phyloP scores from a whole-genome alignment of 1,284 basidiomycete genomes.

The Ganoderma meredithae region DNA sequence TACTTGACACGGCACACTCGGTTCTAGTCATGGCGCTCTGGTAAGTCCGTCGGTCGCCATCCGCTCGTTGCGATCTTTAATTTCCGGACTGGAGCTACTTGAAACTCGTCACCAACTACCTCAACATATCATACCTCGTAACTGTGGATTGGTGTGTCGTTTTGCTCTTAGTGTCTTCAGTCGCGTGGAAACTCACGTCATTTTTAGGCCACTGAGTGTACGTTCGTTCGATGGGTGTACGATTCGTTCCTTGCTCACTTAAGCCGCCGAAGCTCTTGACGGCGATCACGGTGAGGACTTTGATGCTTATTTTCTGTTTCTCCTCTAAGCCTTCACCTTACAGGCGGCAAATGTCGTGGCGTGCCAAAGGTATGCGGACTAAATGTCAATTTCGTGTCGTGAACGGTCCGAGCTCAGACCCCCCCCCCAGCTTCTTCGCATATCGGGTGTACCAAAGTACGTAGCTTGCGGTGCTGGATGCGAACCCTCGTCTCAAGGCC shows the following conservation, averaged over 20 bases:
- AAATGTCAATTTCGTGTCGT: not conserved
- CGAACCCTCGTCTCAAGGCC: too few relatives aligned
- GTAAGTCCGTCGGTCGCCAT: not conserved
- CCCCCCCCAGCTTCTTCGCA: not conserved
- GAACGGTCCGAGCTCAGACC: not conserved
- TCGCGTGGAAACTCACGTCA: not conserved
- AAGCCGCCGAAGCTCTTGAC: not conserved
- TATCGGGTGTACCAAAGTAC: not conserved
- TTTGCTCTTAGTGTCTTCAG: not conserved
- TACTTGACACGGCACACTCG: not conserved
- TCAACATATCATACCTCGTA: constrained; percentile 34
- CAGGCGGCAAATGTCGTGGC: not conserved
- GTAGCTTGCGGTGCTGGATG: not conserved
- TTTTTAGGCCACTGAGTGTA: not conserved
- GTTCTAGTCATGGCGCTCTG: not conserved
- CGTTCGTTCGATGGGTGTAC: not conserved
- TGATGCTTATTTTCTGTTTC: not conserved
- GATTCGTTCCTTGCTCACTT: not conserved
- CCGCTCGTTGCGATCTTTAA: not conserved
- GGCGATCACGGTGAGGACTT: not conserved
- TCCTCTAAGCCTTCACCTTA: not conserved
- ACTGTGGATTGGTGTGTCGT: constrained; percentile 28
- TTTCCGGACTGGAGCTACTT: not conserved
- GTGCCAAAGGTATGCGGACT: not conserved
- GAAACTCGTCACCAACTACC: constrained; percentile 2